These are phyloP conservation scores for Anastatica hierochuntica DNA, from an alignment of 345 rosid genomes.

Conservation along the genomic window DNA sequence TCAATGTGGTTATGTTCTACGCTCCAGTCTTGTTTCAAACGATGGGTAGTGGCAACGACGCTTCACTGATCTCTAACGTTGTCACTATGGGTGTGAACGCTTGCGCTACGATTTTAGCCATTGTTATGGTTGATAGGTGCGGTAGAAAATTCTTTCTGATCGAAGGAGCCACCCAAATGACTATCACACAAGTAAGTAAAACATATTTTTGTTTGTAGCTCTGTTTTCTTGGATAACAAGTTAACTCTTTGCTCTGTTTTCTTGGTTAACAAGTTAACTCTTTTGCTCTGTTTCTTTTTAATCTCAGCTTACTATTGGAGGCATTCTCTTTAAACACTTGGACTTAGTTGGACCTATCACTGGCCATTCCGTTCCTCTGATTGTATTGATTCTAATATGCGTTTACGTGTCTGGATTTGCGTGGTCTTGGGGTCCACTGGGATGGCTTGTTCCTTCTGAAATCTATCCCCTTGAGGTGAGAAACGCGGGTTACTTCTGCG, in stretches of 20 bases:
- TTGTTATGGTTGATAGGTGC: not conserved
- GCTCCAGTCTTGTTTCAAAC: conserved; percentile 31
- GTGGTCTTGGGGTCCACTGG: conserved; percentile 67
- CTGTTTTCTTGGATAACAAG: not conserved
- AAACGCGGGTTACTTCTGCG: conserved; percentile 47
- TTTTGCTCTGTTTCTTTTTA: not conserved
- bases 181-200: conserved; percentile 1
- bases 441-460: conserved; percentile 67
- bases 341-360: conserved; percentile 13
- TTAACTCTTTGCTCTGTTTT: not conserved
- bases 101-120: not conserved
- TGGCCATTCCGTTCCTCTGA: conserved; percentile 5
- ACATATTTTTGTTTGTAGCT: too few species aligned
- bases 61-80: conserved; percentile 17
- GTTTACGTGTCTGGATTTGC: conserved; percentile 50
- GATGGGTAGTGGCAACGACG: conserved; percentile 22
- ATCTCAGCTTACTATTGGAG: conserved; percentile 16
- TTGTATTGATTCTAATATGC: conserved; percentile 36
- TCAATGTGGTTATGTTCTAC: conserved; percentile 31
- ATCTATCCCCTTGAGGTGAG: conserved; percentile 48
- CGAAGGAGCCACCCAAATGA: conserved; percentile 14
- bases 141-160: conserved; percentile 12
- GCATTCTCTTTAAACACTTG: conserved; percentile 1
- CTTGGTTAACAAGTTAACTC: not conserved
- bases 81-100: conserved; percentile 25